Conservation (phyloP, 371 early-diverging fungal species). For the Mortierella sp. region DNA sequence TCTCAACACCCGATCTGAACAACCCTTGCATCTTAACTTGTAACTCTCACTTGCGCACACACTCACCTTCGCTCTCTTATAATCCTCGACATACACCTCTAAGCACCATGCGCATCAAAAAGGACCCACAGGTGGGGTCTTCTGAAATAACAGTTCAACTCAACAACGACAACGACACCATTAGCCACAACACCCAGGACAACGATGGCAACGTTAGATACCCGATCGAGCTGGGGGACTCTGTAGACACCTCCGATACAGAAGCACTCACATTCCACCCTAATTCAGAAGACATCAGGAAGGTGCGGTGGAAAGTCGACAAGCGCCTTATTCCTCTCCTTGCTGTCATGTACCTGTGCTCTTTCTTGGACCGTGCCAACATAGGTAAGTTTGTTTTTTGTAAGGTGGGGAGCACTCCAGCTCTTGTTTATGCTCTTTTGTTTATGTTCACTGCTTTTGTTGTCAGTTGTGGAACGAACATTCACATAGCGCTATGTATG, state of each 20-base stretch:
- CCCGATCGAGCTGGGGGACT: background rate
- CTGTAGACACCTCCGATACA: background rate
- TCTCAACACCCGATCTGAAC: background rate
- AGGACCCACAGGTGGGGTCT: background rate
- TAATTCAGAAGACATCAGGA: slow-evolving; percentile 37
- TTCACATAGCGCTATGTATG: background rate
- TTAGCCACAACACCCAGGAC: background rate
- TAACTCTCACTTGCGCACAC: background rate
- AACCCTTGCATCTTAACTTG: background rate
- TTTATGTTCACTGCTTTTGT: background rate
- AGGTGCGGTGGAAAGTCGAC: slow-evolving; percentile 62
- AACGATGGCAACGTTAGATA: background rate
- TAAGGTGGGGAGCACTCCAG: background rate
- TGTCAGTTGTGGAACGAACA: background rate
- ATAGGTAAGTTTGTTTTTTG: slow-evolving; percentile 60
- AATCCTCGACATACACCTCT: background rate
- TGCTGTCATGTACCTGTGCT: slow-evolving; percentile 67
- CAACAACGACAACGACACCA: background rate
- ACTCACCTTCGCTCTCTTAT: background rate
- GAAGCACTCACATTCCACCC: slow-evolving; percentile 17
- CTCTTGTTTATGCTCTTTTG: background rate
- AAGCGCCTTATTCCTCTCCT: slow-evolving; percentile 62
- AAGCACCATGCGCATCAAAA: background rate
- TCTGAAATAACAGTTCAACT: background rate
- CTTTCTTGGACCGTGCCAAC: slow-evolving; percentile 70